A percentile compares a stretch with the other conserved stretches of the same genome.
phyloP scores from a whole-genome alignment of 768 basidiomycete species.

The Artomyces pyxidatus region DNA sequence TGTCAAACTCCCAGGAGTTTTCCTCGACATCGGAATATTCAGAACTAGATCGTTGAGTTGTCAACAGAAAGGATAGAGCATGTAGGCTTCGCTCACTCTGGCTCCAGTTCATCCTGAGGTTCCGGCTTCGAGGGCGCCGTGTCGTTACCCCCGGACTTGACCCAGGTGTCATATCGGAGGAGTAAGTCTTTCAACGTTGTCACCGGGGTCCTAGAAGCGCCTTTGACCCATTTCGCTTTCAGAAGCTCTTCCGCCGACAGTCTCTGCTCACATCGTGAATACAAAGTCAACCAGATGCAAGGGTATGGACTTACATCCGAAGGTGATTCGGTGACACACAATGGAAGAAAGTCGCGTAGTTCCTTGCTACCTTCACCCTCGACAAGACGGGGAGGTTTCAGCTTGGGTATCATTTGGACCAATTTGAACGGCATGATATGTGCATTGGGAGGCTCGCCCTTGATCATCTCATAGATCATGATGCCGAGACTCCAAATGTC shows the following conservation, averaged over 20 bases:
- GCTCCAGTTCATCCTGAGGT: too few relatives aligned
- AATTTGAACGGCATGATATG: constrained; percentile 75
- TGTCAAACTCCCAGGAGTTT: constrained; percentile 74
- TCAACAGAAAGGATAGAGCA: too few relatives aligned
- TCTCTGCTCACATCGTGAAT: constrained; percentile 41
- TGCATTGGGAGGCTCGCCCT: constrained; percentile 88
- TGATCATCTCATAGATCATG: constrained; percentile 92
- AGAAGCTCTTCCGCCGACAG: constrained; percentile 81
- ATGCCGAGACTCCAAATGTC: constrained; percentile 99
- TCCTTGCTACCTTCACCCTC: constrained; percentile 78
- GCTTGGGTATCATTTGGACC: constrained; percentile 82
- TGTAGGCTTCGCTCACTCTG: too few relatives aligned
- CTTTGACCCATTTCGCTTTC: constrained; percentile 88
- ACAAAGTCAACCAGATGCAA: not conserved
- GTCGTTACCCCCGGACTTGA: constrained; percentile 45
- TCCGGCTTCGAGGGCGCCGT: constrained; percentile 3
- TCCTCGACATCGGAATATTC: constrained; percentile 18
- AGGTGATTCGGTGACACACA: constrained; percentile 77
- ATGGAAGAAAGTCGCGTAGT: constrained; percentile 80
- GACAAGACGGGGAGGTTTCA: constrained; percentile 70
- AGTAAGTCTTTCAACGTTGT: constrained; percentile 75
- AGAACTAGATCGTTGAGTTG: constrained; percentile 18
- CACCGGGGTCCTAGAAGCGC: constrained; percentile 55
- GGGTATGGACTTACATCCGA: constrained; percentile 46
- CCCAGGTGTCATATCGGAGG: constrained; percentile 67